These are phyloP conservation scores for Paecilomyces formosus DNA, from an alignment of 2,329 filamentous ascomycete species.

Conservation along the genomic window DNA sequence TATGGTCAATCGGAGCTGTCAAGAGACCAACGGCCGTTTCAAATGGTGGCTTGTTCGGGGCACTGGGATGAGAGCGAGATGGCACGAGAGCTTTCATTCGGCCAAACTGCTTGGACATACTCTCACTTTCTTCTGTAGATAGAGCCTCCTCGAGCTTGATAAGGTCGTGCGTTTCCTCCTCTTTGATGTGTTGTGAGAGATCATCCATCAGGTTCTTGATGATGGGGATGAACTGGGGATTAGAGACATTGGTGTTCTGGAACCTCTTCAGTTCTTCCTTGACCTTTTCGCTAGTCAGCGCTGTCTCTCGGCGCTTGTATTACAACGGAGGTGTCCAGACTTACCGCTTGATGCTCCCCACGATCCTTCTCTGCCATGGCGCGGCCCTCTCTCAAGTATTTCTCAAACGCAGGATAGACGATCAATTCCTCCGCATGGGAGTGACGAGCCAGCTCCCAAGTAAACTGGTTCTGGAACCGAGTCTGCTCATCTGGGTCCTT, in stretches of 20 bases:
- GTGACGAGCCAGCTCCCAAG: slow-evolving; percentile 47
- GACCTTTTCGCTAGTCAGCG: slow-evolving; percentile 29
- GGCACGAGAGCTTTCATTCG: slow-evolving; percentile 50
- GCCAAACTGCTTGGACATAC: slow-evolving; percentile 38
- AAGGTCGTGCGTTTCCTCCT: slow-evolving; percentile 46
- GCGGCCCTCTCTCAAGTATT: slow-evolving; percentile 38
- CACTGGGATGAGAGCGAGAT: slow-evolving; percentile 44
- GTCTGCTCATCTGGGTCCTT: slow-evolving; percentile 35
- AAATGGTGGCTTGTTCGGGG: slow-evolving; percentile 47
- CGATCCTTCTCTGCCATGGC: slow-evolving; percentile 43
- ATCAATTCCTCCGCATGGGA: slow-evolving; percentile 46
- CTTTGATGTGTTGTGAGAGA: slow-evolving; percentile 41
- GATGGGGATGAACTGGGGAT: slow-evolving; percentile 37
- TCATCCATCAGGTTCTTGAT: slow-evolving; percentile 38
- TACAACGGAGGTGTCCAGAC: not conserved
- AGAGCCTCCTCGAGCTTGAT: slow-evolving; percentile 42
- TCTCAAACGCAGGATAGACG: slow-evolving; percentile 49
- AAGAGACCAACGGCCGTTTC: slow-evolving; percentile 50
- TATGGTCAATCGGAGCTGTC: slow-evolving; percentile 49
- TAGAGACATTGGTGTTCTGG: slow-evolving; percentile 36
- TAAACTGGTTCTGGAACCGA: slow-evolving; percentile 45
- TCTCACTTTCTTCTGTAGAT: slow-evolving; percentile 23
- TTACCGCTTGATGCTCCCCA: slow-evolving; percentile 39
- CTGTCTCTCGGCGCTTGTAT: not conserved
- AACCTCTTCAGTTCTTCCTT: slow-evolving; percentile 46